Evolutionary conservation across 2,329 filamentous ascomycete species (phyloP).

Genomic region (Fusarium sp.): DNA sequence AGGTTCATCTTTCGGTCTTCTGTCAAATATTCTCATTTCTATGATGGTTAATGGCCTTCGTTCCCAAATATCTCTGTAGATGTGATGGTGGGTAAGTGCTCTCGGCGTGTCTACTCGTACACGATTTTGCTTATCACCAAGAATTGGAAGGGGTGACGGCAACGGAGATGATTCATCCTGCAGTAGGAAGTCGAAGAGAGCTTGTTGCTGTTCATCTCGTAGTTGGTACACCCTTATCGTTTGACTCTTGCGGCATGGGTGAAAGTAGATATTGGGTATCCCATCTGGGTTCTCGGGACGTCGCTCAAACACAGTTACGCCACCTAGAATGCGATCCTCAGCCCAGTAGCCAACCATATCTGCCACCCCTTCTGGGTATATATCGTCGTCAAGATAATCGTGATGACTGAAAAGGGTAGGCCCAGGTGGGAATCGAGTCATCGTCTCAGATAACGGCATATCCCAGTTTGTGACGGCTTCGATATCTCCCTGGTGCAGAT

Average conservation of each 20-base stretch:
- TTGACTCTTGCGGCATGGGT: constrained; percentile 17
- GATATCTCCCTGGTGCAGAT: constrained; percentile 14
- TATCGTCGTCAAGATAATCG: constrained; percentile 20
- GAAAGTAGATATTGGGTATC: constrained; percentile 21
- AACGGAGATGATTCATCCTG: background rate
- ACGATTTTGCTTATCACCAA: constrained; percentile 8
- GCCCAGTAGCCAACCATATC: constrained; percentile 33
- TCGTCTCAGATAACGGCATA: constrained; percentile 5
- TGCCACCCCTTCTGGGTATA: constrained; percentile 20
- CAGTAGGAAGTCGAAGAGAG: constrained; percentile 12
- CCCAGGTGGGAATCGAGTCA: background rate
- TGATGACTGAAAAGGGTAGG: constrained; percentile 26
- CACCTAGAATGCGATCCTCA: constrained; percentile 24
- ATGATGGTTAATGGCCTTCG: background rate
- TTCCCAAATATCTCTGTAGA: constrained; percentile 35
- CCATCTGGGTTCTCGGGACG: background rate
- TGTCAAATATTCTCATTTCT: constrained; percentile 10
- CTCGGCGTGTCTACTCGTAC: constrained; percentile 17
- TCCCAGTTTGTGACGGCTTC: constrained; percentile 17
- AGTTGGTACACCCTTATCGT: constrained; percentile 30
- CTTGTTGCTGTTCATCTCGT: constrained; percentile 17
- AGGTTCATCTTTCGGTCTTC: constrained; percentile 16
- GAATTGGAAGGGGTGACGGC: constrained; percentile 12
- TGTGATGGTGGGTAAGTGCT: constrained; percentile 12
- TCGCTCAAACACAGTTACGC: constrained; percentile 15